Evolutionary conservation across 768 basidiomycete genomes (phyloP), one percentile per base, ranked within the genome.

Genomic region (Russula compacta): DNA sequence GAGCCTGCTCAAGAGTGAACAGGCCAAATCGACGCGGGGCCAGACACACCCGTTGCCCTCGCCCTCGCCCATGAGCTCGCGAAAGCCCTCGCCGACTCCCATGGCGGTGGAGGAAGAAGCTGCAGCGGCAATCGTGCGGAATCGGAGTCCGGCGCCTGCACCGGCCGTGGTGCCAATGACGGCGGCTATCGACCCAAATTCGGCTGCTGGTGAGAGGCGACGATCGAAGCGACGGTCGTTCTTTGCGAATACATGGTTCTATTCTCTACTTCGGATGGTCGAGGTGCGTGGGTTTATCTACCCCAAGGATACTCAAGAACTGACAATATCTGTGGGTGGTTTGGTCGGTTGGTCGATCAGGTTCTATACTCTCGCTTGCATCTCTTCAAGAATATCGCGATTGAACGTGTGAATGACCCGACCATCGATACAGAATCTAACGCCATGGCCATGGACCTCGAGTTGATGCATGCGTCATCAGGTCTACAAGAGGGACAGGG

Each of bases 231-330:
- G 80, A 53, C 79, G 81, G 58, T 75, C 84, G 39, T 93, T 98
- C 74, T 98, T 92, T 73, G 84, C 86, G 61, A 98, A 97, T 73
- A 92, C 90, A 19, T 79, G 84, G 24, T 92, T 92, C 69, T 99
- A 98, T 75, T 82, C 83, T 10, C 74, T 98, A 24, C 73, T 98
- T 67, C 83, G 95, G 38, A 76, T 95, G 52, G 72, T 98, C 44
- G 89, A 98, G 84, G 95, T 93, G 60, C 51, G 85, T 71, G 11
- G 15, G 15, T 12, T 8, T 38, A 2, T 33, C 19, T 32, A 43
- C 29, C 3, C 8, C n/a, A 39, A 50, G 14, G 33, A 35, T 6
- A 29, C 14, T 24, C 35, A 19, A 14, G 29, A 32, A 36, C 51
- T 64, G 52, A 60, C 11, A 33, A 12, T 29, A 3, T 29, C 24